phyloP scores from a whole-genome alignment of 1,284 basidiomycete species.

The Trametes pubescens region DNA sequence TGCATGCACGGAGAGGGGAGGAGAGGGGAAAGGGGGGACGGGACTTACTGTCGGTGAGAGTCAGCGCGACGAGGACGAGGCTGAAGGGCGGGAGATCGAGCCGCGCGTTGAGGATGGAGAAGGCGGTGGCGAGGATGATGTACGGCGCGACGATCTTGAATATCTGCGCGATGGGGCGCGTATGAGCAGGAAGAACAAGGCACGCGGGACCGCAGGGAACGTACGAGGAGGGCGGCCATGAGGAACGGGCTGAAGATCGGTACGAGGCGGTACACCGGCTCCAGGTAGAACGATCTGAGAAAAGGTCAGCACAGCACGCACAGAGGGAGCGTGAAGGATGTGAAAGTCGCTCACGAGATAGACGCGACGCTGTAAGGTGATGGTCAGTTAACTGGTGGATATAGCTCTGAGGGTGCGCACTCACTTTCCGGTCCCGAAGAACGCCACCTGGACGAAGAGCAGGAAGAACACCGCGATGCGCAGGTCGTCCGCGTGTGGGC shows the following conservation, averaged over 20 bases:
- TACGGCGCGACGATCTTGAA: slow-evolving; percentile 89
- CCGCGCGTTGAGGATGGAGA: slow-evolving; percentile 72
- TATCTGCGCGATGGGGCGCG: slow-evolving; percentile 52
- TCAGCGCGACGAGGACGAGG: slow-evolving; percentile 77
- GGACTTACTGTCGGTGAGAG: slow-evolving; percentile 73
- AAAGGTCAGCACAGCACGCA: not conserved
- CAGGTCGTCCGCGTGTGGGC: slow-evolving; percentile 69
- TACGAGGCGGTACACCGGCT: slow-evolving; percentile 89
- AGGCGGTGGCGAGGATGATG: slow-evolving; percentile 73
- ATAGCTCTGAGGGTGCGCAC: slow-evolving; percentile 40
- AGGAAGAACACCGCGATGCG: slow-evolving; percentile 85
- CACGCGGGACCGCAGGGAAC: slow-evolving; percentile 27
- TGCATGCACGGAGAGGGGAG: slow-evolving; percentile 15
- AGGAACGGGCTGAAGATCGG: slow-evolving; percentile 90
- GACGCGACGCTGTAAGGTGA: slow-evolving; percentile 74
- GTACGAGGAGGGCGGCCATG: slow-evolving; percentile 78
- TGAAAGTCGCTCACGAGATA: slow-evolving; percentile 67
- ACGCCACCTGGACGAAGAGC: slow-evolving; percentile 88
- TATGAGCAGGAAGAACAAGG: not conserved
- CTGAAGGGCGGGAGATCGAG: slow-evolving; percentile 79
- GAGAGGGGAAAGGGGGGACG: slow-evolving; percentile 16
- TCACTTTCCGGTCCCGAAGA: slow-evolving; percentile 90
- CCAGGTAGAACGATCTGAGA: slow-evolving; percentile 84
- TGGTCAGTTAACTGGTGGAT: slow-evolving; percentile 4
- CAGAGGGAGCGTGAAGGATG: not conserved